Evolutionary conservation across 2,329 filamentous ascomycete genomes (phyloP).

Genomic region (Microsporum canis): DNA sequence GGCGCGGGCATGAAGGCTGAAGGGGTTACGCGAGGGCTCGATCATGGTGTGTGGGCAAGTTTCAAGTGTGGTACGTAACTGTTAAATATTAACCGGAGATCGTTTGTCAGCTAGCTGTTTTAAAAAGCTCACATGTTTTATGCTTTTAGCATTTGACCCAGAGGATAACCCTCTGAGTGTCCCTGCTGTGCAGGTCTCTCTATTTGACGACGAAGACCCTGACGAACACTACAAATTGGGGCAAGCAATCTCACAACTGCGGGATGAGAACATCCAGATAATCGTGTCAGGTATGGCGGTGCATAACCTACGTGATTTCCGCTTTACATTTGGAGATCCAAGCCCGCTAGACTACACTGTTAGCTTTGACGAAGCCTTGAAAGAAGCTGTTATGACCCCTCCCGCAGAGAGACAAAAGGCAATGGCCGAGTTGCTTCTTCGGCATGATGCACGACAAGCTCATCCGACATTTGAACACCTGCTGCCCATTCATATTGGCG

Average conservation of each 20-base stretch:
- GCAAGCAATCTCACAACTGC: constrained; percentile 51
- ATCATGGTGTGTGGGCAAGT: constrained; percentile 64
- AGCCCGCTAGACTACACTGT: constrained; percentile 45
- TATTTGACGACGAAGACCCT: constrained; percentile 54
- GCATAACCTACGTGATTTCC: constrained; percentile 53
- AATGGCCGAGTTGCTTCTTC: constrained; percentile 38
- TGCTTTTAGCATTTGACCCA: constrained; percentile 47
- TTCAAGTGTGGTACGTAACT: constrained; percentile 45
- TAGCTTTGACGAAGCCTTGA: constrained; percentile 57
- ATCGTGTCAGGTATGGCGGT: constrained; percentile 66
- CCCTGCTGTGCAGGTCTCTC: constrained; percentile 61
- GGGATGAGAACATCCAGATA: constrained; percentile 56
- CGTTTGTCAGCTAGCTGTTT: no score
- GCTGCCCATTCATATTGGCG: constrained; percentile 47
- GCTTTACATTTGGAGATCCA: constrained; percentile 32
- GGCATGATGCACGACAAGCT: constrained; percentile 46
- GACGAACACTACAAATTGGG: constrained; percentile 57
- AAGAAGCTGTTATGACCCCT: constrained; percentile 47
- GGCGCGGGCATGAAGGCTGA: constrained; percentile 49
- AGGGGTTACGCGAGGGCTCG: constrained; percentile 52
- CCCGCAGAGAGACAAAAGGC: constrained; percentile 34
- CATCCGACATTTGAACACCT: constrained; percentile 56
- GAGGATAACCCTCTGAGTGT: constrained; percentile 51
- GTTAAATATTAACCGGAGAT: no score
- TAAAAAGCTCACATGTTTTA: no score